phyloP scores from a whole-genome alignment of 2,329 filamentous ascomycete species.

The Diaporthe ilicicola region DNA sequence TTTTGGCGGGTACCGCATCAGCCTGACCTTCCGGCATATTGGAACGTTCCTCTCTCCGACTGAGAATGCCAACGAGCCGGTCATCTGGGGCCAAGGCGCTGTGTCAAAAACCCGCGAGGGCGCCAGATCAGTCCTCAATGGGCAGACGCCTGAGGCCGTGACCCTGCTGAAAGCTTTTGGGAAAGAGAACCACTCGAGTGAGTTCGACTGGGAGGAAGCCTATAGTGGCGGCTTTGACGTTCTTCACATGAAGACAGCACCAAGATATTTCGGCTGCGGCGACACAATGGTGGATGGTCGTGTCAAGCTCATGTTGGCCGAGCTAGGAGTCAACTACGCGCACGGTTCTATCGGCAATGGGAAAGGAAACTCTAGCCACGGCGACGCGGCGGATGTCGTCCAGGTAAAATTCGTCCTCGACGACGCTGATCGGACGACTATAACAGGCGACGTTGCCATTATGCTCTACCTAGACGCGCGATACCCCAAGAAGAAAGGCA shows the following conservation, averaged over 20 bases:
- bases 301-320: constrained; percentile 59
- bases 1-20: constrained; percentile 81
- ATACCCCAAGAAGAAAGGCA: constrained; percentile 48
- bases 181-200: constrained; percentile 77
- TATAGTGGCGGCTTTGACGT: constrained; percentile 91
- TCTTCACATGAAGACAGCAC: constrained; percentile 67
- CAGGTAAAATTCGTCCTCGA: constrained; percentile 64
- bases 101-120: constrained; percentile 68
- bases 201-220: constrained; percentile 76
- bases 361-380: constrained; percentile 28
- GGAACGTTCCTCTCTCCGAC: constrained; percentile 74
- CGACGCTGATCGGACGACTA: constrained; percentile 54
- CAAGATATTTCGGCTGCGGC: constrained; percentile 59
- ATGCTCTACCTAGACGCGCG: constrained; percentile 69
- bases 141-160: constrained; percentile 70
- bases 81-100: constrained; percentile 94
- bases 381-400: constrained; percentile 35
- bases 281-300: constrained; percentile 59
- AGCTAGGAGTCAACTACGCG: constrained; percentile 56
- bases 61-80: constrained; percentile 51
- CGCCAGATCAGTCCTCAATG: constrained; percentile 74
- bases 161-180: constrained; percentile 82
- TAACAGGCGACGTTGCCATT: constrained; percentile 61
- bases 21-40: constrained; percentile 89
- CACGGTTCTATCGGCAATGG: constrained; percentile 47